Evolutionary conservation across 129 eudicot genomes (phyloP).

Genomic region (Oenanthe sinensis): DNA sequence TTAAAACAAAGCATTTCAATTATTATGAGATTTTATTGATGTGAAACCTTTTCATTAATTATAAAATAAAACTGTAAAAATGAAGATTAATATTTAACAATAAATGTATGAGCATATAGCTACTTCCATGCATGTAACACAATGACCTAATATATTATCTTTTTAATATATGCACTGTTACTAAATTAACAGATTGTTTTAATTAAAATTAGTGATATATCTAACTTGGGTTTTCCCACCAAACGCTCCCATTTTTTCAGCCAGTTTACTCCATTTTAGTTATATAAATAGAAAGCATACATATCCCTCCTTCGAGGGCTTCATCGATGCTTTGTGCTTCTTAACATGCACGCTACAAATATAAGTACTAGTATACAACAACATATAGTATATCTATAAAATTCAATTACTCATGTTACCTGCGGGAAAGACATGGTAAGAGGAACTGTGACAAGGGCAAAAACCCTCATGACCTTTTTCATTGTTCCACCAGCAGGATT

Average conservation of each 20-base stretch:
- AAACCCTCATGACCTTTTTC: constrained; percentile 70
- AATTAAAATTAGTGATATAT: background rate
- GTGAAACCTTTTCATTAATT: background rate
- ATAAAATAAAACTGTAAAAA: background rate
- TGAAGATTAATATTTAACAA: background rate
- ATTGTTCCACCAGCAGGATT: constrained; percentile 66
- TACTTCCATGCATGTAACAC: background rate
- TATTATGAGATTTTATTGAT: background rate
- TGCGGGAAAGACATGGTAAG: constrained; percentile 64
- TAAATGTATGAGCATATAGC: background rate
- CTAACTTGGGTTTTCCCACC: background rate
- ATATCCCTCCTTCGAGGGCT: background rate
- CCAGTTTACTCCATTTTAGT: background rate
- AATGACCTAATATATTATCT: background rate
- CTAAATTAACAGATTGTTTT: background rate
- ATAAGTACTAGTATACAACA: background rate
- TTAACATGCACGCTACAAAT: background rate
- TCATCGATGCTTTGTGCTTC: background rate
- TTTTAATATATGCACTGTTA: background rate
- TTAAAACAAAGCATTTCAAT: background rate
- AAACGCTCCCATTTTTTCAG: background rate
- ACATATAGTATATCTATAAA: background rate
- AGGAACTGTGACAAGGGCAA: constrained; percentile 74
- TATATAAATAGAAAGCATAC: background rate
- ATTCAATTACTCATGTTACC: constrained; percentile 28